Evolutionary conservation across 129 eudicot species (phyloP), one percentile per base, ranked within the genome.

Genomic region (Arctium minus): DNA sequence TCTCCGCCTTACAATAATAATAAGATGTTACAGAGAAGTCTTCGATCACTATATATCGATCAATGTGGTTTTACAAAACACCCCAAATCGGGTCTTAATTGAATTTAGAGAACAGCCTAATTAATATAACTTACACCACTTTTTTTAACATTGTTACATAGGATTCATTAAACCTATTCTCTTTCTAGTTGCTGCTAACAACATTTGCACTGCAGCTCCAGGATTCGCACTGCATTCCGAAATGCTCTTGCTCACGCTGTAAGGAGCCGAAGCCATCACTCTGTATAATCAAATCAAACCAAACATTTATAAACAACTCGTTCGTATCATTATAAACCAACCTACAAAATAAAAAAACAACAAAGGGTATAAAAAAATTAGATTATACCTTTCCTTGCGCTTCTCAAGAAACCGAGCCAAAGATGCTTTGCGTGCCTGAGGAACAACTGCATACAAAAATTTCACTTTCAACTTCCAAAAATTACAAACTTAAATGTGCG

Each of bases 381-480:
- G 68, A 30, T 50, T 64, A 44, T 93, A 92, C 96, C 96, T 89
- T 73, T 89, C 96, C 84, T 92, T 92, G 82, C 96, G 96, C 88
- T 89, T 92, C 93, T 92, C 96, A 84, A 89, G 81, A 64, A 92
- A 92, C 74, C 96, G 86, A 70, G 93, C 93, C 88, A 92, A 82
- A 50, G 96, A 92, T 80, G 92, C 92, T 86, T 89, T 86, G 8
- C 96, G 96, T 6, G 89, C 89, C 85, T 92, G 96, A 8, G 96
- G 96, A 73, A 92, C 93, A 76, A 93, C 89, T 84, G 87, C 90
- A 85, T 69, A 70, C 67, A 18, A 82, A 31, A 53, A 73, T 17
- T 18, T 33, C 29, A 70, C 46, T 4, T 79, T 84, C 79, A 60
- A 71, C 44, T 77, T 83, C 82, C 78, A 56, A 27, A 72, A 36